Evolutionary conservation across 345 rosid genomes (phyloP).

Genomic region (Schrenkiella parvula): DNA sequence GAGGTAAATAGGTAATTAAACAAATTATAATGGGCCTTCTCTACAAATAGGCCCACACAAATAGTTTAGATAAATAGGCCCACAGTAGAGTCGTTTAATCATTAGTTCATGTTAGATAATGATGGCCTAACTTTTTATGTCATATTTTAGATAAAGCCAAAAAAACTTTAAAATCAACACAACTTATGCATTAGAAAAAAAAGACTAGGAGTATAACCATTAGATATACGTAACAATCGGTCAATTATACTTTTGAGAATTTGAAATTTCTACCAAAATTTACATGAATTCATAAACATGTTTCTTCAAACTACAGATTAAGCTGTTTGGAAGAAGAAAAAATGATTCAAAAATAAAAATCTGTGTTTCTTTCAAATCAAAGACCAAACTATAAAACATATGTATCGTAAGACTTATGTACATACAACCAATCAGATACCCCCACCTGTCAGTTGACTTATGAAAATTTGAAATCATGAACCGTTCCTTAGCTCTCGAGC

Average conservation of each 20-base stretch:
- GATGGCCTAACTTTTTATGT: not conserved
- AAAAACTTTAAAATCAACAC: not conserved
- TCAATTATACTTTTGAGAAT: not conserved
- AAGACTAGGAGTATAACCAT: not conserved
- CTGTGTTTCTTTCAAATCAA: not conserved
- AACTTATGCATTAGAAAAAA: not conserved
- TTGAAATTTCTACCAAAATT: not conserved
- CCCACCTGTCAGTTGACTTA: conserved; percentile 13
- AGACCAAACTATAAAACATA: not conserved
- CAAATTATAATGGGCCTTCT: not conserved
- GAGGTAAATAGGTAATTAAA: not conserved
- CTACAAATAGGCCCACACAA: not conserved
- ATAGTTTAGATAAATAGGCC: too few species aligned
- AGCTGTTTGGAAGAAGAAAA: not conserved
- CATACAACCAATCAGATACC: conserved; percentile 4
- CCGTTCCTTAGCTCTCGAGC: conserved; percentile 27
- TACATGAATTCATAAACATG: not conserved
- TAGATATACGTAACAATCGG: not conserved
- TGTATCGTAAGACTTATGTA: not conserved
- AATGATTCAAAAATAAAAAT: not conserved
- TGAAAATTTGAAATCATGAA: conserved; percentile 3
- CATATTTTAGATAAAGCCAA: not conserved
- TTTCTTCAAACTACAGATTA: not conserved
- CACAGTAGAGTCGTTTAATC: too few species aligned
- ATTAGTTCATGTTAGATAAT: not conserved